Conservation (phyloP, 2,329 filamentous ascomycete species). For the Cryphonectria nitschkei region DNA sequence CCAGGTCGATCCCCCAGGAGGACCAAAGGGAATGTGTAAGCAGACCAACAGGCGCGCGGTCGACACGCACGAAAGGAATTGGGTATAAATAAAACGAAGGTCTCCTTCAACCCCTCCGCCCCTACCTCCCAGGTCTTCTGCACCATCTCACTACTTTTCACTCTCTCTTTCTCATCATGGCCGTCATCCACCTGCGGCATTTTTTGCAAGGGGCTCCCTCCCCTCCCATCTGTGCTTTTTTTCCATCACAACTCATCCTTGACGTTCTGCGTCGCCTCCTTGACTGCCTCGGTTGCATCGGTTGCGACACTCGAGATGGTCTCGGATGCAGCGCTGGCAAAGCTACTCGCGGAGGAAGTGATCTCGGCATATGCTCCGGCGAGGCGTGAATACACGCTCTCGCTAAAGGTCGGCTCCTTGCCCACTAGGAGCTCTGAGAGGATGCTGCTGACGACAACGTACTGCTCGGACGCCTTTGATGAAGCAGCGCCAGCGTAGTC, state of each 20-base stretch:
- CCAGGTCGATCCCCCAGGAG: background rate
- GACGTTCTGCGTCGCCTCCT: slow-evolving; percentile 41
- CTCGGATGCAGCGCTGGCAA: slow-evolving; percentile 41
- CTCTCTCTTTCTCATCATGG: background rate
- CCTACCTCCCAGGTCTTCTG: no score
- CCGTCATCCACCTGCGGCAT: background rate
- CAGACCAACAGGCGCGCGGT: background rate
- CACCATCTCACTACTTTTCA: no score
- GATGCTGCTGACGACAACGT: slow-evolving; percentile 70
- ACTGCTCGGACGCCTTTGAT: slow-evolving; percentile 64
- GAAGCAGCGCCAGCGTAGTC: slow-evolving; percentile 66
- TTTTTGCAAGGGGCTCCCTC: background rate
- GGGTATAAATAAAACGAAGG: slow-evolving; percentile 28
- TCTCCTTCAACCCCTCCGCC: background rate
- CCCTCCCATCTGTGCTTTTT: background rate
- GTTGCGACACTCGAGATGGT: slow-evolving; percentile 42
- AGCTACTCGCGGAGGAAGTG: slow-evolving; percentile 55
- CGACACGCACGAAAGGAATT: slow-evolving; percentile 1
- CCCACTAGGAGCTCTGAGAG: slow-evolving; percentile 77
- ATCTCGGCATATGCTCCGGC: slow-evolving; percentile 73
- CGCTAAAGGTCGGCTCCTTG: slow-evolving; percentile 79
- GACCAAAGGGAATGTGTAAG: background rate
- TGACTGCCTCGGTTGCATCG: slow-evolving; percentile 48
- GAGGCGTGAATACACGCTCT: slow-evolving; percentile 76
- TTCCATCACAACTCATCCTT: slow-evolving; percentile 47